Percentiles rank a stretch among this genome's conserved stretches.
phyloP scores from a whole-genome alignment of 495 filamentous ascomycete genomes.

The Penicillium macrosclerotiorum region DNA sequence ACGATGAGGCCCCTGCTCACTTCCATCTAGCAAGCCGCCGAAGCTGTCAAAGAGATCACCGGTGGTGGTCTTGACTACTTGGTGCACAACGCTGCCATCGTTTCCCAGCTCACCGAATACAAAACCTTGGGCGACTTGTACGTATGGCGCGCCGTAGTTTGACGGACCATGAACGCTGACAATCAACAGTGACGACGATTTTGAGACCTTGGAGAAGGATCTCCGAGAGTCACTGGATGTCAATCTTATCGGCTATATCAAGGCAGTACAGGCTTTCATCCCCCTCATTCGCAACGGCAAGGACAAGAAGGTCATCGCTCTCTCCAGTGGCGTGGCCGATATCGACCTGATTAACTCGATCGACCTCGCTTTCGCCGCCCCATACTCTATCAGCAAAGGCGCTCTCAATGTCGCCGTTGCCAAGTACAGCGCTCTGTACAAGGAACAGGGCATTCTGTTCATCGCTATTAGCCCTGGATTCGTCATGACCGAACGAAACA shows the following conservation, averaged over 20 bases:
- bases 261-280: conserved; percentile 39
- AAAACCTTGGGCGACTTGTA: too few relatives aligned
- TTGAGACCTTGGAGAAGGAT: conserved; percentile 6
- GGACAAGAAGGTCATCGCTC: conserved; percentile 47
- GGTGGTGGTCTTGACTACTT: conserved; percentile 44
- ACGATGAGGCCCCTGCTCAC: conserved; percentile 42
- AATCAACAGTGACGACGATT: conserved; percentile 21
- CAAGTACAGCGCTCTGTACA: conserved; percentile 36
- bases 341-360: conserved; percentile 36
- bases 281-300: conserved; percentile 42
- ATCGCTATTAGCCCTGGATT: conserved; percentile 33
- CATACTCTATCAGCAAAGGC: conserved; percentile 39
- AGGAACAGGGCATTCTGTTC: conserved; percentile 30
- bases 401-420: conserved; percentile 42
- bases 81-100: conserved; percentile 44
- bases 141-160: too few relatives aligned
- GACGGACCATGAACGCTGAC: too few relatives aligned
- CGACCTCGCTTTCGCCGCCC: conserved; percentile 18
- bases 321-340: conserved; percentile 45
- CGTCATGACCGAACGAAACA: too few relatives aligned
- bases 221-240: conserved; percentile 16
- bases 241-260: conserved; percentile 19
- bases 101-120: conserved; percentile 18
- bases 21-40: conserved; percentile 41
- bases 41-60: conserved; percentile 34